Evolutionary conservation across 179 eudicot species (phyloP).

Genomic region (Silene noctiflora): DNA sequence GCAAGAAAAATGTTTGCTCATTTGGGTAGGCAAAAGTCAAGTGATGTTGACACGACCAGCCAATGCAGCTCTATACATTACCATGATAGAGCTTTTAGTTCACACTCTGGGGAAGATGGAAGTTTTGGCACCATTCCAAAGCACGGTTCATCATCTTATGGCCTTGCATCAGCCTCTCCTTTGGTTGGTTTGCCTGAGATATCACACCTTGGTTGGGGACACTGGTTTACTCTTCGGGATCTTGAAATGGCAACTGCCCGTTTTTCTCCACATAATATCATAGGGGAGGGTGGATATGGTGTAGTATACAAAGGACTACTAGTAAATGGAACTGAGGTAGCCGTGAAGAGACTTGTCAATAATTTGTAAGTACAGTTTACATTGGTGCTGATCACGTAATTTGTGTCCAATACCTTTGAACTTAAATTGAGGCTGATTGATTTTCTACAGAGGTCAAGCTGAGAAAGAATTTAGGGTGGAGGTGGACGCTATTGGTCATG

Average conservation of each 20-base stretch:
- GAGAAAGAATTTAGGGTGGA: constrained; percentile 96
- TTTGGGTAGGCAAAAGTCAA: constrained; percentile 69
- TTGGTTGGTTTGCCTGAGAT: constrained; percentile 83
- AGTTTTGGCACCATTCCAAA: constrained; percentile 63
- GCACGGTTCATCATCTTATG: constrained; percentile 56
- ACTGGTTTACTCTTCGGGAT: constrained; percentile 96
- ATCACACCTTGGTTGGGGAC: constrained; percentile 97
- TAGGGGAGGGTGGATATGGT: constrained; percentile 98
- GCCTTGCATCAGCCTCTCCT: constrained; percentile 69
- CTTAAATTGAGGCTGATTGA: constrained; percentile 10
- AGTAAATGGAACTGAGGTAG: constrained; percentile 82
- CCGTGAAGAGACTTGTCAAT: constrained; percentile 89
- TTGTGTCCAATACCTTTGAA: constrained; percentile 1
- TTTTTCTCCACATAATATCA: constrained; percentile 56
- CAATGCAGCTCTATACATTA: constrained; percentile 73
- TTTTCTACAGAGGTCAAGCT: constrained; percentile 71
- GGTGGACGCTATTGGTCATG: constrained; percentile 97
- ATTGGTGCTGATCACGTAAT: constrained; percentile 1
- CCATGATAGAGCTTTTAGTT: constrained; percentile 63
- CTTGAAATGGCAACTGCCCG: constrained; percentile 69
- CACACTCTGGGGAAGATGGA: constrained; percentile 85
- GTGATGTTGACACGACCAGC: constrained; percentile 70
- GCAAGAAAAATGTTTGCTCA: constrained; percentile 69
- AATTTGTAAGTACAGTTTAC: constrained; percentile 58
- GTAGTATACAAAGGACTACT: constrained; percentile 74